These are phyloP conservation scores for Asterochloris sp. DNA, from an alignment of 139 green algal species.

Conservation along the genomic window DNA sequence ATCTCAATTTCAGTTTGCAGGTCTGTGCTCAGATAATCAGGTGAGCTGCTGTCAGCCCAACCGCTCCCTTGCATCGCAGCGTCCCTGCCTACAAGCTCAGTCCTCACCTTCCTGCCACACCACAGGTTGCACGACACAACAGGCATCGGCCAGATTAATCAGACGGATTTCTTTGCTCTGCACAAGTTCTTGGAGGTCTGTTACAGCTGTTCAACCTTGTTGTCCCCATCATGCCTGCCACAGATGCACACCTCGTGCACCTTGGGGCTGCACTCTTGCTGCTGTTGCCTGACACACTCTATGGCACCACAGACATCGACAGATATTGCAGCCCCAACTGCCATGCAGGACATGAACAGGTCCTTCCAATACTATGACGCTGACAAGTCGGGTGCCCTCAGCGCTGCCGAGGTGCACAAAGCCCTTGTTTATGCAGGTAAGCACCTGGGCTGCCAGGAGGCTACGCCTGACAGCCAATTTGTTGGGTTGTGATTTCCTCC, in stretches of 20 bases:
- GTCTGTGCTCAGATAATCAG: conserved; percentile 21
- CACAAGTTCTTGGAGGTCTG: conserved; percentile 9
- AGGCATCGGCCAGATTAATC: neutral
- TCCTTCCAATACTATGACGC: conserved; percentile 9
- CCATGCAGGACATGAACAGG: conserved; percentile 2
- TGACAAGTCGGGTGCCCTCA: neutral
- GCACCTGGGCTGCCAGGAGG: neutral
- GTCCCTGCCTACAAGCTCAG: neutral
- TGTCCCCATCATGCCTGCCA: too few relatives aligned
- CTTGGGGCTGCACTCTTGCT: too few relatives aligned
- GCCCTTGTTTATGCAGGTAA: conserved; percentile 1
- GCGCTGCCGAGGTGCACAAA: neutral
- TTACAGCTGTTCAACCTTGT: too few relatives aligned
- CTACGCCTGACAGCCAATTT: too few relatives aligned
- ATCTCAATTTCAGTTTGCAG: conserved; percentile 15
- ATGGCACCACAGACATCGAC: too few relatives aligned
- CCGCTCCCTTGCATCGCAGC: neutral
- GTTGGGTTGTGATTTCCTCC: too few relatives aligned
- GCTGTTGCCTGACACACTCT: too few relatives aligned
- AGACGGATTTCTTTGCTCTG: conserved; percentile 1
- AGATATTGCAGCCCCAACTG: too few relatives aligned
- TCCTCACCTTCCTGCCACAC: neutral
- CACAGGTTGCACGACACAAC: conserved; percentile 1
- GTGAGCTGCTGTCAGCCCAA: neutral
- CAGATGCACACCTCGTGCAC: too few relatives aligned